A percentile compares a stretch with the other conserved stretches of the same genome.
These are phyloP conservation scores for Albophoma yamanashiensis DNA, from an alignment of 2,329 filamentous ascomycete species.

Conservation along the genomic window DNA sequence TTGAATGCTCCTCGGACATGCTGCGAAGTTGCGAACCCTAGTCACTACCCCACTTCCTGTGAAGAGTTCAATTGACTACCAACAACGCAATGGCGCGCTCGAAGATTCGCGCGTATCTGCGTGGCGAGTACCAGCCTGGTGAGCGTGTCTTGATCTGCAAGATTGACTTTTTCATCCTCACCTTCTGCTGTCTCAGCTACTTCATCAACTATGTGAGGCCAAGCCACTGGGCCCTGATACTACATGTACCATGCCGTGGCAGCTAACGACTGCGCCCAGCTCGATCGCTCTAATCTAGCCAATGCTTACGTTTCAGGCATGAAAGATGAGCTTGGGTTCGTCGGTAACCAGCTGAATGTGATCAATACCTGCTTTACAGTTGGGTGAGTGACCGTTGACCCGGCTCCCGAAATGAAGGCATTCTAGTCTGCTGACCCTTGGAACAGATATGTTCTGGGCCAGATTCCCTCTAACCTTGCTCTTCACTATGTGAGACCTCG, in stretches of 20 bases:
- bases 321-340: constrained; percentile 34
- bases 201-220: constrained; percentile 39
- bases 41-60: background rate
- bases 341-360: constrained; percentile 29
- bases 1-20: no score
- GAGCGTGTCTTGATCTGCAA: constrained; percentile 40
- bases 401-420: background rate
- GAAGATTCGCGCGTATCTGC: constrained; percentile 21
- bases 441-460: constrained; percentile 36
- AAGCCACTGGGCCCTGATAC: background rate
- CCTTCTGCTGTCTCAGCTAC: constrained; percentile 50
- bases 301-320: constrained; percentile 34
- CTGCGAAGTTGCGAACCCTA: no score
- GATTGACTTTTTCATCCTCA: constrained; percentile 55
- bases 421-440: background rate
- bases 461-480: constrained; percentile 50
- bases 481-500: constrained; percentile 53
- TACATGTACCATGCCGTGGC: background rate
- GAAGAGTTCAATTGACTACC: background rate
- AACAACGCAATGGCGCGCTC: background rate
- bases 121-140: constrained; percentile 21
- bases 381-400: constrained; percentile 14
- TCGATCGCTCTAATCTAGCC: constrained; percentile 26
- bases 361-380: constrained; percentile 25
- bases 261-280: constrained; percentile 8